phyloP scores from a whole-genome alignment of 768 basidiomycete genomes.

The Cyclocybe aegerita region DNA sequence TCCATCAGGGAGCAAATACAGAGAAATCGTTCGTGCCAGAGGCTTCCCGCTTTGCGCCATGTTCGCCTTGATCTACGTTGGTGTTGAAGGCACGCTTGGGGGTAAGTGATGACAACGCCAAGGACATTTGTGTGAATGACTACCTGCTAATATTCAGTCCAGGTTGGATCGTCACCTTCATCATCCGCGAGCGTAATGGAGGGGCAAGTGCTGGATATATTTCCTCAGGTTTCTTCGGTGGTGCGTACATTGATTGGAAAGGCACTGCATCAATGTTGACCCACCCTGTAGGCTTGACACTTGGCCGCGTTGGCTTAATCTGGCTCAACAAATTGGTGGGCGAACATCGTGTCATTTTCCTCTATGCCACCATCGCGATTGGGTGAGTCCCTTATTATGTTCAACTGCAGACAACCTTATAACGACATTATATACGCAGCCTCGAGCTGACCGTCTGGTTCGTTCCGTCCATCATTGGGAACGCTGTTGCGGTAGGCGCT shows the following conservation, averaged over 20 bases:
- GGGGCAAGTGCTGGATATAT: constrained; percentile 47
- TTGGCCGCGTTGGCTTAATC: constrained; percentile 55
- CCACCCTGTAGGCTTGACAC: constrained; percentile 44
- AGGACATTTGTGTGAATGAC: not conserved
- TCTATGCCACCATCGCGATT: constrained; percentile 54
- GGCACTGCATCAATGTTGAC: not conserved
- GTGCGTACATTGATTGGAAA: constrained; percentile 25
- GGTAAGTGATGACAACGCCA: constrained; percentile 21
- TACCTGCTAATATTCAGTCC: constrained; percentile 6
- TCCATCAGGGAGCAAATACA: constrained; percentile 34
- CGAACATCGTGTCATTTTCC: constrained; percentile 47
- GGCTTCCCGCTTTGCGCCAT: constrained; percentile 59
- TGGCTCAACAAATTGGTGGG: constrained; percentile 59
- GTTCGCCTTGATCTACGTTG: constrained; percentile 65
- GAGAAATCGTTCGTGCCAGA: constrained; percentile 51
- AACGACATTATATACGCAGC: constrained; percentile 24
- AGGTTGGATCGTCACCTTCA: constrained; percentile 72
- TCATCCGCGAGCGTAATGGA: constrained; percentile 32
- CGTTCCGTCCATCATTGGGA: constrained; percentile 65
- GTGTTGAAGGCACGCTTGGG: constrained; percentile 60
- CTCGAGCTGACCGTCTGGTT: constrained; percentile 74
- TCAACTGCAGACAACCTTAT: too few species aligned
- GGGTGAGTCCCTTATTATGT: constrained; percentile 27
- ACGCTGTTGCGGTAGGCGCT: constrained; percentile 47
- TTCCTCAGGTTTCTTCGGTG: constrained; percentile 51